Evolutionary conservation across 129 eudicot genomes (phyloP).

Genomic region (Chrysanthemum seticuspe): DNA sequence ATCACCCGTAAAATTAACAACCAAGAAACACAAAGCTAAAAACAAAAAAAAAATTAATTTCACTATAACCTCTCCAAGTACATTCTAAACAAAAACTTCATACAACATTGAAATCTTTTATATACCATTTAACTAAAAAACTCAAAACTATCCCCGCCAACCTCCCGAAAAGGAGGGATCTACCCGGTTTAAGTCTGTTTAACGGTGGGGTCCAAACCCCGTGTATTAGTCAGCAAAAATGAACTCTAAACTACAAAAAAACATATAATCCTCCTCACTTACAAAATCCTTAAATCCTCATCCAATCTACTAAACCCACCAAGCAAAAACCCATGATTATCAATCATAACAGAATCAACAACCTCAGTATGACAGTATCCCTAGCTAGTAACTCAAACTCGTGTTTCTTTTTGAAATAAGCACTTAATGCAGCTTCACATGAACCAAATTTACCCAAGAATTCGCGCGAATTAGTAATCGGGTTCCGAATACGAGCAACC

Average conservation of each 20-base stretch:
- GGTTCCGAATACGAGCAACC: constrained; percentile 38
- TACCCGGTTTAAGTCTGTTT: too few relatives aligned
- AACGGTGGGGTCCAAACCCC: too few relatives aligned
- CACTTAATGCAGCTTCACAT: constrained; percentile 22
- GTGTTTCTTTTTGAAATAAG: constrained; percentile 38
- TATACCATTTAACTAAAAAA: not conserved
- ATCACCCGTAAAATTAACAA: not conserved
- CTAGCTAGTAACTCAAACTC: constrained; percentile 32
- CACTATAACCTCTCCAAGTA: not conserved
- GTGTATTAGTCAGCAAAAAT: too few relatives aligned
- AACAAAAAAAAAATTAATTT: too few relatives aligned
- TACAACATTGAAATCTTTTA: not conserved
- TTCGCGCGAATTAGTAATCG: constrained; percentile 24
- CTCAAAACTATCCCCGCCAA: too few relatives aligned
- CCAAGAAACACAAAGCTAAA: not conserved
- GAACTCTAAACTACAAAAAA: constrained; percentile 19
- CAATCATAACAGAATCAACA: constrained; percentile 34
- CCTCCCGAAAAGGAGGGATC: too few relatives aligned
- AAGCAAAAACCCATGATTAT: constrained; percentile 38
- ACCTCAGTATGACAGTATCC: constrained; percentile 13
- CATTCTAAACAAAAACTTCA: not conserved
- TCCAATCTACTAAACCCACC: constrained; percentile 51
- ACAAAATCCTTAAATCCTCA: constrained; percentile 43
- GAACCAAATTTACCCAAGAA: constrained; percentile 30
- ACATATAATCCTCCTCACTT: constrained; percentile 3